Base-by-base conservation (phyloP, 1,139 yeast genomes). In the Geotrichum klebahnii region DNA sequence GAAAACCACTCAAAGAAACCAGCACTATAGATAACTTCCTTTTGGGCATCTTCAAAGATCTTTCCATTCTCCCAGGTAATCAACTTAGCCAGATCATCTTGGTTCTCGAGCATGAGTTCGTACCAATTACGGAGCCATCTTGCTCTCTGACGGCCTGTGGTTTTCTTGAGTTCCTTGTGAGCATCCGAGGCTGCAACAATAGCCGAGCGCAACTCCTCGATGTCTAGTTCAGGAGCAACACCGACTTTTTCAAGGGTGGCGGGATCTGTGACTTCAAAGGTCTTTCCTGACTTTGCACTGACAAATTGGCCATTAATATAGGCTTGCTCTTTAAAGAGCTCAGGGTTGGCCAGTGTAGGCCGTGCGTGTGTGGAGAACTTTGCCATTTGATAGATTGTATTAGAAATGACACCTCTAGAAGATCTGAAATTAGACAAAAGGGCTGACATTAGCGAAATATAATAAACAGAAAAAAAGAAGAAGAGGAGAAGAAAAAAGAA, bases 1-100 rank as follows among this genome's bases (percentile, higher is more conserved):
- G 92, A 76, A 64, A 80, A 88, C 95, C 96, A 88, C 64, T 86
- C 87, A 58, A 86, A 81, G 66, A 83, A 87, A 5, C 84, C 76
- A 2, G 94, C 92, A 31, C 87, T 88, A 59, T 85, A 84, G 52
- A 71, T 74, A 39, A 87, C 75, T 66, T 88, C 96, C 43, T 92
- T 95, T 37, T 73, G 65, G 12, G 95, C 84, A 65, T 88, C 96
- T 14, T 80, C 73, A 46, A 80, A 68, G 1, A 94, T 81, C 68
- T 88, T 88, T 55, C 96, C 96, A 65, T 88, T 88, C 67, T 88
- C 96, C 72, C 83, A 75, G 5, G 89, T 79, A 46, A 85, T 72
- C 51, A 88, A 67, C 58, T 71, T 78, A 16, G 90, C 95, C 57
- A 88, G 74, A 65, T 88, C 96, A 12, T 82, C 84, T 46, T 71